Base-by-base conservation (phyloP, 1,284 basidiomycete genomes). In the Moesziomyces antarcticus region DNA sequence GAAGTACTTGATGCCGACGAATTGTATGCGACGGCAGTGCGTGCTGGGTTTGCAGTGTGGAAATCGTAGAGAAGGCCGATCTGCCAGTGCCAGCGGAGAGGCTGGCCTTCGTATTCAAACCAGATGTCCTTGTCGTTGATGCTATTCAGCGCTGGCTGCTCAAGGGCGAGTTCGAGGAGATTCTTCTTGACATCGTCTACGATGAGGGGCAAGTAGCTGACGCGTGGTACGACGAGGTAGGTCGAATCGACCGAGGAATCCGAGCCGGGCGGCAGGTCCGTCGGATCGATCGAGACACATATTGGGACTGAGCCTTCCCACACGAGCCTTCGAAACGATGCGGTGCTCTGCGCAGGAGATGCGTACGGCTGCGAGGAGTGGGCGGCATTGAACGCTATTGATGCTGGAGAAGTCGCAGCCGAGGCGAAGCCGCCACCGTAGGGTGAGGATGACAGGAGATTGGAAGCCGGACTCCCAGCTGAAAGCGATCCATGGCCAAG, bases 41-140 rank as follows among this genome's bases (percentile, higher is more conserved):
- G 63, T 13, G 75, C 77, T 10, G 68, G 59, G 45, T 81, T 79
- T 4, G 61, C 43, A 3, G 75, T 73, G 46, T 76, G 73, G 41
- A 65, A 71, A 42, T 81, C 79, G 58, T 80, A 80, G 5, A 80
- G 69, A 42, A 81, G 44, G 0, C 79, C 79, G 20, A 81, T 59
- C 35, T 77, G 79, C 79, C 79, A 81, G 43, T 81, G 79, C 78
- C 79, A 81, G 33, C 71, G 24, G 5, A 81, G 69, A 37, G 79
- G 78, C 24, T 67, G 58, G 1, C 76, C 73, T n/a, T 73, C 68
- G 45, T 67, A 76, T 44, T 74, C 72, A 68, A 81, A 76, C 76
- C 76, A 81, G n/a, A 72, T 47, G 13, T 78, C 68, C 46, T 70
- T 62, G 13, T 79, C 78, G 46, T 71, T 70, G 9, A 74, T 25